Evolutionary conservation across 805 yeast genomes (phyloP), one percentile per base, ranked within the genome.

Genomic region (Diddensiella santjacobensis): DNA sequence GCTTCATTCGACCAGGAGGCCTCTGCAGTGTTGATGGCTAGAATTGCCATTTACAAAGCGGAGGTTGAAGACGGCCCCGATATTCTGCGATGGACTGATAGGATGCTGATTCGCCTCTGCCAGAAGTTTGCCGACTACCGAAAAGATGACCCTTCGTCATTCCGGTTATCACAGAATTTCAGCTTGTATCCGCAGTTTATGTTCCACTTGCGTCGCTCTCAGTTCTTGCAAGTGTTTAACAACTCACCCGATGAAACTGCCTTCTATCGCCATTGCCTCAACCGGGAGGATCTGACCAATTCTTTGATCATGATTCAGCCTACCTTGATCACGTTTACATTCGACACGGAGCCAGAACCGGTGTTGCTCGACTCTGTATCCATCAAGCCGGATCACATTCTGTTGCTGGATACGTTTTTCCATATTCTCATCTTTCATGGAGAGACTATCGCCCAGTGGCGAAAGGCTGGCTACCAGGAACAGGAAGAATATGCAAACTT

Each of bases 191-290:
- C 99, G 22, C 99, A 93, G 69, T 95, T 93, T 63, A 84, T 93
- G 69, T 93, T 85, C 71, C 95, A 93, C 66, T 75, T 93, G 70
- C 85, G 99, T 71, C 83, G 99, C 67, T 88, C 97, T 1, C 98
- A 91, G 69, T 90, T 93, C 67, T 73, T 93, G 66, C 95, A 88
- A 67, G 96, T 91, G 40, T 93, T 93, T 76, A 93, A 93, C 71
- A 90, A 90, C 69, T 93, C 99, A 3, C 99, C 99, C 1, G 99
- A 93, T 72, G 99, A 93, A 72, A 89, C 98, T 39, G 96, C 96
- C 33, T 93, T 90, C 69, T 88, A 91, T 70, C 82, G 97, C 66
- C 99, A 93, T 67, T 83, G 88, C 15, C 79, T 93, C 64, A 78
- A 86, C 64, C 82, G 91, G 56, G 97, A 93, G 63, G 97, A 93